These are phyloP conservation scores for Parastagonospora avenae DNA, from an alignment of 2,329 filamentous ascomycete genomes.

Conservation along the genomic window DNA sequence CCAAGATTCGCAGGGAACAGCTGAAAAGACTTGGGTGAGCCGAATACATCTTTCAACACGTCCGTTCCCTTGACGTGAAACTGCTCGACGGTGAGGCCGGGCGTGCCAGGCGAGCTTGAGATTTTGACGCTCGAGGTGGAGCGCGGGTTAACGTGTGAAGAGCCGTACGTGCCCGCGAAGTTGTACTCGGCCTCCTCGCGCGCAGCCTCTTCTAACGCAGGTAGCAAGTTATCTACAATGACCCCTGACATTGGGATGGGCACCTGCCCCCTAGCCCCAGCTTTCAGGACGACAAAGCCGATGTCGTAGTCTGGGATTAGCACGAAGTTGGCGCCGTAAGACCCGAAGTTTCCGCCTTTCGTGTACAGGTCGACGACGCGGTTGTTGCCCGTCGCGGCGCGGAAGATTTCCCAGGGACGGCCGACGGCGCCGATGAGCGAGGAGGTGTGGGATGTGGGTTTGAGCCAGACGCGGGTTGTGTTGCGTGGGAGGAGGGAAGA, in stretches of 20 bases:
- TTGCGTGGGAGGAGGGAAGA: conserved; percentile 41
- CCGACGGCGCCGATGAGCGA: conserved; percentile 43
- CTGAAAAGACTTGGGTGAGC: conserved; percentile 4
- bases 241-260: conserved; percentile 4
- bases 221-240: conserved; percentile 18
- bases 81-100: conserved; percentile 34
- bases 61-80: conserved; percentile 44
- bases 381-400: conserved; percentile 15
- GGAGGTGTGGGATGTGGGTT: conserved; percentile 48
- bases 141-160: conserved; percentile 2
- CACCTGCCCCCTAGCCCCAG: conserved; percentile 24
- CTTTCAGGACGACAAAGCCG: conserved; percentile 48
- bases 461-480: conserved; percentile 49
- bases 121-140: conserved; percentile 37
- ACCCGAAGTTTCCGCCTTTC: conserved; percentile 50
- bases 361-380: conserved; percentile 45
- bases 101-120: conserved; percentile 17
- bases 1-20: conserved; percentile 14
- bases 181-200: conserved; percentile 28
- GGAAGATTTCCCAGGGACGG: conserved; percentile 48
- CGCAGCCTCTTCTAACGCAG: conserved; percentile 30
- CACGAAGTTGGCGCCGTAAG: conserved; percentile 47
- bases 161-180: conserved; percentile 33
- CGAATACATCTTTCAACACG: conserved; percentile 9
- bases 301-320: conserved; percentile 53